Conservation (phyloP, 1,284 basidiomycete genomes). For the Ganoderma meredithae region DNA sequence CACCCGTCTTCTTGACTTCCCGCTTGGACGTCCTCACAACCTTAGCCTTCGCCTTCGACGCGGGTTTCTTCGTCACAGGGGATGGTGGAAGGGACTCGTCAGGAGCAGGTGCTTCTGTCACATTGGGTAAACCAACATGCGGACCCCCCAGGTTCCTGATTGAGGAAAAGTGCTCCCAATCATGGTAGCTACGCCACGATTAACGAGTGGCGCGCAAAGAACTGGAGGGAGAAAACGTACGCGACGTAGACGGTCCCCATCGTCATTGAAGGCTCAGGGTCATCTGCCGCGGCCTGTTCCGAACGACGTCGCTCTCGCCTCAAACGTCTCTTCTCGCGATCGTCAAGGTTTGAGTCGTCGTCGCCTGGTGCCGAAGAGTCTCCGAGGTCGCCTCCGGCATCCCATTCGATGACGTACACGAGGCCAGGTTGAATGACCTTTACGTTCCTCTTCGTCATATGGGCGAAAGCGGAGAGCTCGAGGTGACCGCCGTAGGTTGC, state of each 20-base stretch:
- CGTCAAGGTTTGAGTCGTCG: slow-evolving; percentile 41
- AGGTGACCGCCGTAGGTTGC: slow-evolving; percentile 93
- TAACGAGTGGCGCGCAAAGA: slow-evolving; percentile 5
- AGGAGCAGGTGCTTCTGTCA: slow-evolving; percentile 59
- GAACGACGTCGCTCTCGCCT: slow-evolving; percentile 47
- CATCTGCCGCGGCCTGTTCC: slow-evolving; percentile 34
- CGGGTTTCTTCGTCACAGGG: slow-evolving; percentile 37
- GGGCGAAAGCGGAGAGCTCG: slow-evolving; percentile 90
- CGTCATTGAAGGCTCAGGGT: slow-evolving; percentile 32
- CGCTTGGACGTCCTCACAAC: slow-evolving; percentile 32
- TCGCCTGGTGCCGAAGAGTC: slow-evolving; percentile 37
- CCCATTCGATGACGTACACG: slow-evolving; percentile 84
- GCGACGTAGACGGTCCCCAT: slow-evolving; percentile 75
- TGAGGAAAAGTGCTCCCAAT: slow-evolving; percentile 95
- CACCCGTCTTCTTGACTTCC: slow-evolving; percentile 27
- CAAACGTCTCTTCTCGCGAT: slow-evolving; percentile 44
- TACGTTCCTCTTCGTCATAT: slow-evolving; percentile 79
- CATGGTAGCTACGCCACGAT: slow-evolving; percentile 71
- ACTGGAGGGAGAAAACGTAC: slow-evolving; percentile 53
- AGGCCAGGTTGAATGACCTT: slow-evolving; percentile 92
- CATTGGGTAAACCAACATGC: slow-evolving; percentile 78
- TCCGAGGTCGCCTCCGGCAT: slow-evolving; percentile 53
- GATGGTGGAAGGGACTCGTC: slow-evolving; percentile 33
- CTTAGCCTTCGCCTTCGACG: slow-evolving; percentile 38
- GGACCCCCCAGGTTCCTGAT: slow-evolving; percentile 89